These are phyloP conservation scores for Scalesia atractyloides DNA, from an alignment of 129 eudicot genomes.

Conservation along the genomic window DNA sequence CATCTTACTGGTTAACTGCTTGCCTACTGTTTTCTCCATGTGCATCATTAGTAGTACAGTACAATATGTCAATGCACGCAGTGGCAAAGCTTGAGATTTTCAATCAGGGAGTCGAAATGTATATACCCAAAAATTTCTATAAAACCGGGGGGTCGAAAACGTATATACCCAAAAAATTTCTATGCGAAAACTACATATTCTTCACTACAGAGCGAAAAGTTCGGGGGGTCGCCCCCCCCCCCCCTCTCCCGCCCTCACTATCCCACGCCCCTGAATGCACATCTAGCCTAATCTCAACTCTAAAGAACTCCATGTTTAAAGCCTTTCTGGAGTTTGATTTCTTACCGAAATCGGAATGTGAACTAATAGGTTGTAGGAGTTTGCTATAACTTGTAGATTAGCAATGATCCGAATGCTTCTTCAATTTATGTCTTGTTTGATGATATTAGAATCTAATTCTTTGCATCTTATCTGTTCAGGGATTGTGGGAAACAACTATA, in stretches of 20 bases:
- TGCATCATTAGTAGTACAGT: slow-evolving; percentile 14
- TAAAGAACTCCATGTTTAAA: not conserved
- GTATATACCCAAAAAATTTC: no score
- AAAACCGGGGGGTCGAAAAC: no score
- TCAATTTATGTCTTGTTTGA: not conserved
- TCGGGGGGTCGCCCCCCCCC: no score
- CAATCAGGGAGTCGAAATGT: no score
- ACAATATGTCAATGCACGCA: slow-evolving; percentile 15
- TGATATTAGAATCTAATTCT: slow-evolving; percentile 28
- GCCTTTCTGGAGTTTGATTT: not conserved
- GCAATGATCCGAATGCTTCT: not conserved
- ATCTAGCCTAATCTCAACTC: not conserved
- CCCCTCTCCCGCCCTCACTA: no score
- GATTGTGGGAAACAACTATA: slow-evolving; percentile 97
- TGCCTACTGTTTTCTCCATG: not conserved
- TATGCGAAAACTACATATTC: no score
- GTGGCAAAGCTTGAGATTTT: no score
- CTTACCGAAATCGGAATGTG: not conserved
- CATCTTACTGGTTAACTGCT: not conserved
- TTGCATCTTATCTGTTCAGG: slow-evolving; percentile 53
- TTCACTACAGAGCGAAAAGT: no score
- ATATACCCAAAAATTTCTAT: no score
- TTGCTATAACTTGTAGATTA: not conserved
- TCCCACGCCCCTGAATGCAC: no score
- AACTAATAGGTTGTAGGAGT: not conserved